Base-by-base conservation (phyloP, 768 basidiomycete species). In the Cystofilobasidium ferigula region DNA sequence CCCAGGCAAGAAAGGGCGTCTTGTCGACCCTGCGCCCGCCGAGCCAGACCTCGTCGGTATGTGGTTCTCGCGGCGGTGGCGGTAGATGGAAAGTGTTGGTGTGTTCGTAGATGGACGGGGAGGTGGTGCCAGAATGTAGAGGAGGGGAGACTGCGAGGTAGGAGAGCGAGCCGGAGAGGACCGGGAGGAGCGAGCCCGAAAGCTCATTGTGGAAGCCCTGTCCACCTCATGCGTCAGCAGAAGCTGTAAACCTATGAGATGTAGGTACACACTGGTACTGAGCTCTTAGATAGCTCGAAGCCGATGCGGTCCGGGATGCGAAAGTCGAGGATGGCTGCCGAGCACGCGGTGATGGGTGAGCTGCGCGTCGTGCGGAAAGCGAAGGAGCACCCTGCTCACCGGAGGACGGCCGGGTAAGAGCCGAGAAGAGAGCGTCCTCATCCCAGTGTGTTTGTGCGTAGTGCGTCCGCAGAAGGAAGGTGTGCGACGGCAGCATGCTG, bases 401-500 rank as follows among this genome's bases (percentile, higher is more conserved):
- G 77, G 82, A 85, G 1, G 92, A 94, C 40, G 90, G 88, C 62
- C 89, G 84, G 0, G 90, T 95, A 51, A 98, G 72, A 70, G 93
- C 89, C 2, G 87, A 84, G 72, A 89, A 97, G 26, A 94, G 80
- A 72, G 94, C 94, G 76, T 97, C 93, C 74, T 94, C 89, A 71
- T 91, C 92, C 94, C 94, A 98, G 69, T 89, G 88, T 36, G 90
- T 95, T n/a, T 84, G 85, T 70, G 83, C 82, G 79, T 90, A 92
- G 77, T 94, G 97, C 75, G 82, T 86, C 69, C 87, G 86, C 42
- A 97, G 80, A 64, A 97, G 71, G 45, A 74, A 65, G 0, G 72
- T 71, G 8, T 69, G 70, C 64, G 73, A 75, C 20, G 70, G 71
- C 42, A 74, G 69, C 74, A 75, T 74, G 45, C 9, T 63, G 8